phyloP scores from a whole-genome alignment of 164 flowering plant genomes.

The Tinospora cordifolia region DNA sequence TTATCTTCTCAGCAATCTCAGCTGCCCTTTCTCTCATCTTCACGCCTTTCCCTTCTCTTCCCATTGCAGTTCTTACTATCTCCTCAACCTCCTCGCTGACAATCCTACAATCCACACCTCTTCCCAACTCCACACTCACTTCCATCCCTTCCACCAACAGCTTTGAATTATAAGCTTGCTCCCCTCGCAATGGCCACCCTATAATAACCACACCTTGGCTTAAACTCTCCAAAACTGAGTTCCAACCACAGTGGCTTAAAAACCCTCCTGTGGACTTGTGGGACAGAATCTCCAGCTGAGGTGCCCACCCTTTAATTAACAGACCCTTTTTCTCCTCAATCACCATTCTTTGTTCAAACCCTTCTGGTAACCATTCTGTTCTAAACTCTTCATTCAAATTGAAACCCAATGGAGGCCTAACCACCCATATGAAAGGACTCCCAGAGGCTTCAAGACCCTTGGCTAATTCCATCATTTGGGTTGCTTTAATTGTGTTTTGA shows the following conservation, averaged over 20 bases:
- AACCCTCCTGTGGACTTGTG: not conserved
- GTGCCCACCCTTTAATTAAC: not conserved
- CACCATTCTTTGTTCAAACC: not conserved
- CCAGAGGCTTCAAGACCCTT: not conserved
- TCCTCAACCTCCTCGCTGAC: not conserved
- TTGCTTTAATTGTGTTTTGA: not conserved
- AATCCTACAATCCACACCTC: not conserved
- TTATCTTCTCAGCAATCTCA: slow-evolving; percentile 2
- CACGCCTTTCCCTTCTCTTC: not conserved
- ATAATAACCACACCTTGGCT: not conserved
- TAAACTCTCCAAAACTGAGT: slow-evolving; percentile 2
- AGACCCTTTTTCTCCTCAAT: not conserved
- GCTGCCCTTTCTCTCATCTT: not conserved
- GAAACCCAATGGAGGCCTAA: slow-evolving; percentile 1
- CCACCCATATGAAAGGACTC: not conserved
- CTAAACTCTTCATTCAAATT: not conserved
- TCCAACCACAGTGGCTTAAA: slow-evolving; percentile 8
- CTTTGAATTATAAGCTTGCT: slow-evolving; percentile 1
- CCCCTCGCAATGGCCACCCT: not conserved
- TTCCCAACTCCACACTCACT: slow-evolving; percentile 1
- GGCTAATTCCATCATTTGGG: slow-evolving; percentile 6
- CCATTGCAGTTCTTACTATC: not conserved
- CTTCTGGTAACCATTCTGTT: slow-evolving; percentile 1
- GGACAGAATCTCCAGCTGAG: not conserved
- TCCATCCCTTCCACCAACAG: slow-evolving; percentile 3